Evolutionary conservation across 2,329 filamentous ascomycete species (phyloP), one percentile per base, ranked within the genome.

Genomic region (Hypomyces rosellus): DNA sequence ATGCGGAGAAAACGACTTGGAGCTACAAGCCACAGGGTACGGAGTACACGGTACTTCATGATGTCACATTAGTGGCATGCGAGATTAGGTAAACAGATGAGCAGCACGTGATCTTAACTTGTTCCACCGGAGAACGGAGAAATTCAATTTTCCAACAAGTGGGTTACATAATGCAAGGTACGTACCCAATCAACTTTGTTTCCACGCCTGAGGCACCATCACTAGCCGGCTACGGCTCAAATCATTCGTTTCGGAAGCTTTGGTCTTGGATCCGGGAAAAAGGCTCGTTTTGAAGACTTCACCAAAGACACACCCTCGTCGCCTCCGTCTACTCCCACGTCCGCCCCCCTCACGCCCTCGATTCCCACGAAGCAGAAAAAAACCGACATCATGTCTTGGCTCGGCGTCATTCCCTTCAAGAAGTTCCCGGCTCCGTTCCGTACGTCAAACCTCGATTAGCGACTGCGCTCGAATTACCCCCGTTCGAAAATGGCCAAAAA

Each of bases 391-490:
- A 89, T 89, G 86, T 82, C 81, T 75, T 82, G 85, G 75, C 78
- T 91, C 73, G 84, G 85, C 70, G 68, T 76, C 59, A 64, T 67
- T 62, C 77, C 78, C 55, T 67, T 82, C 65, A 91, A 90, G 81
- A 91, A 89, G 79, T 92, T 89, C 76, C 83, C 84, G 64, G 78
- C 82, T 68, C 86, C 86, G 63, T 74, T 91, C 71, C 76, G 88
- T 92, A 81, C 66, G 87, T 84, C 67, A 70, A 75, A 72, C 63
- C 55, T 8, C 57, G 48, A 45, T 51, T 60, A 51, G 49, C 52
- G 42, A 41, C 55, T 50, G 43, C 46, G 43, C 40, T 50, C 48
- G 39, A 51, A 52, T 54, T 20, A n/a, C 20, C 50, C 51, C 51
- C 52, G 48, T 46, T 49, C 55, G 40, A 43, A 57, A 57, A 52